phyloP scores from a whole-genome alignment of 306 rosid genomes.

The Betula pendula region DNA sequence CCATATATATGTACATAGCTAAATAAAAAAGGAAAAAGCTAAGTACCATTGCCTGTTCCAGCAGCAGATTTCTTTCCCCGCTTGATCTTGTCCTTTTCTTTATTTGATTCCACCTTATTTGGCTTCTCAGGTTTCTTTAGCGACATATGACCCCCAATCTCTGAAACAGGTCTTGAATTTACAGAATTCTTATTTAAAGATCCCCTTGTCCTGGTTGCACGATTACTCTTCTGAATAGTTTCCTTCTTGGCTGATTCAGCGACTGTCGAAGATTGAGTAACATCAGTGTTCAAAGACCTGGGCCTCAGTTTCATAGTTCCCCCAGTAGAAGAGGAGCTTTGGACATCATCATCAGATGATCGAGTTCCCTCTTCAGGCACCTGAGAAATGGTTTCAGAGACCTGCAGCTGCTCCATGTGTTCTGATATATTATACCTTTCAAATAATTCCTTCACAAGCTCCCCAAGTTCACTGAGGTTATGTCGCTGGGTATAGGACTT shows the following conservation, averaged over 20 bases:
- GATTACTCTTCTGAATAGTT: constrained; percentile 35
- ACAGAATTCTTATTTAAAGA: constrained; percentile 41
- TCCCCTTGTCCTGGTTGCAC: constrained; percentile 42
- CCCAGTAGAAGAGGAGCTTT: constrained; percentile 48
- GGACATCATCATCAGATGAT: constrained; percentile 77
- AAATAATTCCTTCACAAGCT: constrained; percentile 52
- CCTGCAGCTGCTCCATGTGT: constrained; percentile 53
- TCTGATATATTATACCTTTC: constrained; percentile 48
- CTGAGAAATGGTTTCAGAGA: constrained; percentile 63
- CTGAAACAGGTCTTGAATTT: constrained; percentile 44
- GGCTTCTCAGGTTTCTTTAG: constrained; percentile 55
- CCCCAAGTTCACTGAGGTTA: constrained; percentile 52
- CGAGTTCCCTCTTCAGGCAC: constrained; percentile 60
- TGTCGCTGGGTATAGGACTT: constrained; percentile 54
- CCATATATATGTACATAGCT: neutral
- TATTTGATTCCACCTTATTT: constrained; percentile 41
- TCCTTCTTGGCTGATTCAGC: constrained; percentile 45
- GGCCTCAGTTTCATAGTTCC: constrained; percentile 55
- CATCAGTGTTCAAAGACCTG: constrained; percentile 45
- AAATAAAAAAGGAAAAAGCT: neutral
- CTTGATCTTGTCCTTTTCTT: constrained; percentile 44
- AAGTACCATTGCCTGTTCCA: constrained; percentile 43
- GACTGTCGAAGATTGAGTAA: constrained; percentile 43
- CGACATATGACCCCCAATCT: constrained; percentile 30
- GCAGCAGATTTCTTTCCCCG: constrained; percentile 43